Base-by-base conservation (phyloP, 768 basidiomycete species). In the Termitomyces sp. region DNA sequence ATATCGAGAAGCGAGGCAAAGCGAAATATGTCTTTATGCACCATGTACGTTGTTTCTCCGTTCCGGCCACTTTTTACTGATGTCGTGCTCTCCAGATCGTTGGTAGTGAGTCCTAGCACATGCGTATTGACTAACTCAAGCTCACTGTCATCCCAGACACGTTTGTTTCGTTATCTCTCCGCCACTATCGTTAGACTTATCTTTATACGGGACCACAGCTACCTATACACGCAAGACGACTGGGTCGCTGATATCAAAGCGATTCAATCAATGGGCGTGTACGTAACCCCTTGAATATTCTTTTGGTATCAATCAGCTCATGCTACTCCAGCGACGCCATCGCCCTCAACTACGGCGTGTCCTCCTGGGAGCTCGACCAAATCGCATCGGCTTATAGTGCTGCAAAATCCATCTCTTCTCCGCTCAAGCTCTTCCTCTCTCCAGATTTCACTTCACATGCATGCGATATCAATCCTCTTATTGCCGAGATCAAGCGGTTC, bases 271-370 rank as follows among this genome's bases (percentile, higher is more conserved):
- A 74, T 71, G 46, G 76, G 77, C 51, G 68, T 77, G 78, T 80
- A 67, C 28, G 77, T 71, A 12, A 33, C 39, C 36, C 49, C 36
- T 36, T 54, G 4, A 20, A 1, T 16, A n/a, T 31, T 26, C 13
- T 33, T 41, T 39, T 29, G 18, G 13, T 16, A 33, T 18, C 18
- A 42, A 33, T 18, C 18, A 42, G 18, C 56, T 65, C 46, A 73
- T 71, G 64, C 72, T 77, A 41, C 39, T 7, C 28, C 54, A 81
- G 77, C 15, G 85, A 87, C 59, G 87, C 81, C 0, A 76, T 87
- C 54, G 85, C 85, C 0, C 70, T 87, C 29, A 88, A 88, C 69
- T 73, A 86, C 45, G 86, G 87, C 39, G 70, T 72, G 4, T 77
- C 81, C 57, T 60, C 68, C 9, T 87, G 84, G 81, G 79, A 84